phyloP scores from a whole-genome alignment of 2,329 filamentous ascomycete genomes.

The Penicillium brasilianum region DNA sequence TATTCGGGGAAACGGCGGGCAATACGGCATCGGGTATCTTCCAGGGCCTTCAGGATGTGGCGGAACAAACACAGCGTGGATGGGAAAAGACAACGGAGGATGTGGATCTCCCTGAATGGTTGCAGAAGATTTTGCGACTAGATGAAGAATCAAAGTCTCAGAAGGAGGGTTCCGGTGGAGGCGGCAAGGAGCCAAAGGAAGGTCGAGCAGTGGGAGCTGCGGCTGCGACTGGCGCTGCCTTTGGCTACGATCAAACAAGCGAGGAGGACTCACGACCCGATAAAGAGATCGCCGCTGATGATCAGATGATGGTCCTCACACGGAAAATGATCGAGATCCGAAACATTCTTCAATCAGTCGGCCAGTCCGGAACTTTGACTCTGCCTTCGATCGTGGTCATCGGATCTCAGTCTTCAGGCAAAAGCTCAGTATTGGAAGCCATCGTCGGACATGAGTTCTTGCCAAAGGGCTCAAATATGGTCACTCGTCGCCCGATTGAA shows the following conservation, averaged over 20 bases:
- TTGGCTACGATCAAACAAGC: slow-evolving; percentile 73
- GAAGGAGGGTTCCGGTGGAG: slow-evolving; percentile 50
- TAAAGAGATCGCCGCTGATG: slow-evolving; percentile 77
- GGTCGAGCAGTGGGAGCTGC: slow-evolving; percentile 66
- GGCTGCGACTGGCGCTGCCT: slow-evolving; percentile 73
- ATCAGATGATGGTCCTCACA: slow-evolving; percentile 99
- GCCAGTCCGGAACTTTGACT: slow-evolving; percentile 85
- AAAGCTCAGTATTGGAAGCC: slow-evolving; percentile 94
- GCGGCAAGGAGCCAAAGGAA: slow-evolving; percentile 60
- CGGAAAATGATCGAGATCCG: slow-evolving; percentile 99
- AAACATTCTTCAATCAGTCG: slow-evolving; percentile 86
- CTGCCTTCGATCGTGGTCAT: slow-evolving; percentile 99
- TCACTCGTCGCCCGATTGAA: slow-evolving; percentile 93
- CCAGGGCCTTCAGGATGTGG: slow-evolving; percentile 73
- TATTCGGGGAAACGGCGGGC: slow-evolving; percentile 72
- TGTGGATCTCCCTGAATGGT: slow-evolving; percentile 75
- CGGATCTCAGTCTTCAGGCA: slow-evolving; percentile 96
- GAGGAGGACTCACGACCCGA: slow-evolving; percentile 65
- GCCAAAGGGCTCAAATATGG: slow-evolving; percentile 98
- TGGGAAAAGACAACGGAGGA: slow-evolving; percentile 85
- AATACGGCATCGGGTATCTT: slow-evolving; percentile 72
- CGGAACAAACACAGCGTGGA: slow-evolving; percentile 76
- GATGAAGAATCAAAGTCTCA: slow-evolving; percentile 65
- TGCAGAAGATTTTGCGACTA: slow-evolving; percentile 71
- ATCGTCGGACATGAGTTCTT: slow-evolving; percentile 98